Conservation (phyloP, 768 basidiomycete species). For the Gymnopilus dilepis region DNA sequence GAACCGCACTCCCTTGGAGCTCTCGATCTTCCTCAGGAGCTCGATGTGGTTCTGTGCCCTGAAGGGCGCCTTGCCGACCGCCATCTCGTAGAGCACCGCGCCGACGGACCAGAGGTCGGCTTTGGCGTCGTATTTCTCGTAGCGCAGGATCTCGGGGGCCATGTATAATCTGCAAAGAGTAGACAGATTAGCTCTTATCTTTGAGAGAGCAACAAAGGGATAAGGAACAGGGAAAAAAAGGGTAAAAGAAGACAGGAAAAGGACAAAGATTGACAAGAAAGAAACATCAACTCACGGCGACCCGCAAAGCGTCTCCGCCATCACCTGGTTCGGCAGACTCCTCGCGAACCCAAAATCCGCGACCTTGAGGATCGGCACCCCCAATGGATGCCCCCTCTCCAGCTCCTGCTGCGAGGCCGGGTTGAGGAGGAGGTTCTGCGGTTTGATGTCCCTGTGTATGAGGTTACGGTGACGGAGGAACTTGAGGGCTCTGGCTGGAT, state of each 20-base stretch:
- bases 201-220: not conserved
- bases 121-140: conserved; percentile 97
- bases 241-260: not conserved
- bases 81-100: conserved; percentile 95
- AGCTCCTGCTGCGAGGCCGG: conserved; percentile 82
- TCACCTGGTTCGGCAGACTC: conserved; percentile 86
- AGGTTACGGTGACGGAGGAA: conserved; percentile 88
- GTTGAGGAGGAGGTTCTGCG: conserved; percentile 90
- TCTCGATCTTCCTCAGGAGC: conserved; percentile 90
- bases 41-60: conserved; percentile 97
- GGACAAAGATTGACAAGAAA: not conserved
- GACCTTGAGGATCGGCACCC: conserved; percentile 94
- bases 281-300: conserved; percentile 75
- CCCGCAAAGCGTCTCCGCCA: conserved; percentile 98
- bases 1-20: conserved; percentile 89
- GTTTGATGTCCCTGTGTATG: conserved; percentile 97
- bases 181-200: not conserved
- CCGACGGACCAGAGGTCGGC: conserved; percentile 99
- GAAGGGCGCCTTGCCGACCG: conserved; percentile 91
- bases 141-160: conserved; percentile 97
- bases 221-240: not conserved
- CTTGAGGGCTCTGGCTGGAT: conserved; percentile 86
- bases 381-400: conserved; percentile 86
- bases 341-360: conserved; percentile 99
- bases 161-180: conserved; percentile 79